Conservation (phyloP, 179 eudicot species). For the Vitellaria paradoxa region DNA sequence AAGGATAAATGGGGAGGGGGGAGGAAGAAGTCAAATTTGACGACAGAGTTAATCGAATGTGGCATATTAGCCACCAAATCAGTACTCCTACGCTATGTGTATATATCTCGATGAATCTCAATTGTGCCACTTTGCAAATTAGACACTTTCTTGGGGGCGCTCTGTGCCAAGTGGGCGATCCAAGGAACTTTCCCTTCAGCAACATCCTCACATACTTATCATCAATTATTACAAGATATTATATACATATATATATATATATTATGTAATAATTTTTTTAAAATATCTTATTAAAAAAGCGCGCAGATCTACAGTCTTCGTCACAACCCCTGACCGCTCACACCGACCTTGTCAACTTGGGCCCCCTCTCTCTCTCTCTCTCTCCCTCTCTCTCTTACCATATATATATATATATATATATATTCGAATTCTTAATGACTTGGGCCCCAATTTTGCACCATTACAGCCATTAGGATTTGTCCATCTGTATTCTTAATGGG, state of each 20-base stretch:
- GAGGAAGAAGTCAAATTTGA: too few species aligned
- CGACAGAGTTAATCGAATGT: not conserved
- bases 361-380: not conserved
- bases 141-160: not conserved
- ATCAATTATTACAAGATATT: not conserved
- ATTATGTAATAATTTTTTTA: too few species aligned
- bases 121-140: not conserved
- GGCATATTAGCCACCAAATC: not conserved
- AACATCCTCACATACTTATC: not conserved
- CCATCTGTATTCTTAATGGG: too few species aligned
- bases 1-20: too few species aligned
- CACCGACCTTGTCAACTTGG: conserved; percentile 6
- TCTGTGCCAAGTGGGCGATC: conserved; percentile 14
- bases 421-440: not conserved
- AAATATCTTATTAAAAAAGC: too few species aligned
- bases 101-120: not conserved
- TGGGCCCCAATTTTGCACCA: not conserved
- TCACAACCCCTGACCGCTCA: not conserved
- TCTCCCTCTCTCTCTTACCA: too few species aligned
- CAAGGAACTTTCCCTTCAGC: not conserved
- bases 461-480: too few species aligned
- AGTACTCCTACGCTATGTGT: too few species aligned
- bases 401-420: too few species aligned
- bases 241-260: too few species aligned
- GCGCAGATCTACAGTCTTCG: not conserved